Evolutionary conservation across 345 rosid species (phyloP), one percentile per base, ranked within the genome.

Genomic region (Iberis pinnata): DNA sequence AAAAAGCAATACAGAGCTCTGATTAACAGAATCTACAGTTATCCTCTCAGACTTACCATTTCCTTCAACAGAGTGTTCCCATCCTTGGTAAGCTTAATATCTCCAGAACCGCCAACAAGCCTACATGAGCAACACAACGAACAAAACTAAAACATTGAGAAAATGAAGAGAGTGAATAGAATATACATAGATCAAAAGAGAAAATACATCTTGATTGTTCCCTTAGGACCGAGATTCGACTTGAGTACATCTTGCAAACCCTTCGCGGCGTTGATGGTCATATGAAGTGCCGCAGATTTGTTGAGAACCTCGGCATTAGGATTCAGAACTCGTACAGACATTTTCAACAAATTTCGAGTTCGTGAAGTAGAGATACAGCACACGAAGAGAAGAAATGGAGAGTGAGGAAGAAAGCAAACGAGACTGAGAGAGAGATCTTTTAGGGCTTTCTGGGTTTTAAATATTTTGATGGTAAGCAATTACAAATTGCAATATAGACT

Each of bases 71-170:
- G 85, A n/a, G 92, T 88, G 75, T 93, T 93, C 15, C 99, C 99
- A 43, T 93, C 99, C 67, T 93, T 93, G 15, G 99, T 93, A 32
- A 93, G 86, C 78, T 88, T 93, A 54, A 93, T 93, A 61, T 90
- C 98, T 35, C 98, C 98, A 0, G 98, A 85, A 6, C 98, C 98
- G 53, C 98, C 96, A 68, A 93, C 99, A 61, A 93, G 97, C 97
- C 97, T 83, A 17, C 53, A 50, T 11, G 24, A 36, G 25, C 37
- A 56, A 49, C 58, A 56, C 49, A 32, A 36, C 36, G 8, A 50
- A n/a, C 32, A 24, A n/a, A 56, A 13, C n/a, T n/a, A 7, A 31
- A 47, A 56, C 20, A 41, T 41, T 31, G 6, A 7, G 12, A 9
- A 63, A 27, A 29, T 22, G 13, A 31, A 22, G 17, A 37, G n/a